Evolutionary conservation across 2,329 filamentous ascomycete species (phyloP), one percentile per base, ranked within the genome.

Genomic region (Talaromyces amestolkiae): DNA sequence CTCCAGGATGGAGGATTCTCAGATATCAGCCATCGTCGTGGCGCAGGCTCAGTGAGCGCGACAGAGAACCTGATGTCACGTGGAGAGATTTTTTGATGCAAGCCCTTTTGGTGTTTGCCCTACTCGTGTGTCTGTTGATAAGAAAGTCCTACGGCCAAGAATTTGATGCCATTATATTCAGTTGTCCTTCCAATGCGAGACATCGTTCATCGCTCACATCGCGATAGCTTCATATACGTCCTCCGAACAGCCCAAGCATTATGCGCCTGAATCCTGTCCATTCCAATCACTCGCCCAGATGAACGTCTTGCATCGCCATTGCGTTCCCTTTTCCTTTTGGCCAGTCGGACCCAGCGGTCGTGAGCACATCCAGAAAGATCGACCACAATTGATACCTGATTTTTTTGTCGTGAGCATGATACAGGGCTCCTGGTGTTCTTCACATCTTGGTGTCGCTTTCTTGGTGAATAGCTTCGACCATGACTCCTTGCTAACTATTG

Each of bases 301-400:
- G 71, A 97, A 97, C 0, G 92, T 97, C 2, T 85, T 82, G 76
- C 94, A 98, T 51, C 92, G 87, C 92, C 93, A 97, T 74, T 95
- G 85, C 0, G 92, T 93, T 2, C 89, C 90, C 66, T 83, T 90
- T 77, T 96, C 93, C 75, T 95, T 95, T 70, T 90, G 86, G 0
- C 93, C 95, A 27, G 89, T 91, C 1, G 93, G 93, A 0, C 93
- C 94, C 1, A 98, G 79, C 3, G 95, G 95, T 83, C 94, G 79
- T 75, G 85, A 76, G 72, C 88, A 90, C 72, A 89, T 88, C 86
- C 86, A 90, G 73, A 90, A 90, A 9, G 84, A 83, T 31, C 87
- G 79, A 0, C 88, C 87, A 68, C 84, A 89, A 72, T 98, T 99
- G 68, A 91, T 81, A 1, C 95, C 95, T 0, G 92, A 84, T 74